phyloP scores from a whole-genome alignment of 2,329 filamentous ascomycete genomes.

The Diaporthe citri region DNA sequence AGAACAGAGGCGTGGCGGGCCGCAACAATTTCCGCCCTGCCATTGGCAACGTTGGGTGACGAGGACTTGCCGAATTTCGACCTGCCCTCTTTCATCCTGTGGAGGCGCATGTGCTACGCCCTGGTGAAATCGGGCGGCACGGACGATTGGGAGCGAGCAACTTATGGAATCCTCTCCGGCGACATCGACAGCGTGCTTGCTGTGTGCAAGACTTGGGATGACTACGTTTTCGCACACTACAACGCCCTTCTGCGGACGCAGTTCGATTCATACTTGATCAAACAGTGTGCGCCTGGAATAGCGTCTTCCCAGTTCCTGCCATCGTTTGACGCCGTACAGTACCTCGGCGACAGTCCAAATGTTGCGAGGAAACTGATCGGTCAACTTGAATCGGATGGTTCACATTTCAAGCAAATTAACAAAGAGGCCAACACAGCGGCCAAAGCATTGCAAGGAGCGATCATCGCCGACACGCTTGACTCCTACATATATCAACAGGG shows the following conservation, averaged over 20 bases:
- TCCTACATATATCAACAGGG: slow-evolving; percentile 72
- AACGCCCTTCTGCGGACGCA: slow-evolving; percentile 86
- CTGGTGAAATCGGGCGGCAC: slow-evolving; percentile 76
- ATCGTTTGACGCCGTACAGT: slow-evolving; percentile 74
- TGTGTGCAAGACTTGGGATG: slow-evolving; percentile 85
- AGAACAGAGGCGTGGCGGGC: slow-evolving; percentile 92
- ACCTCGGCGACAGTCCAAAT: slow-evolving; percentile 66
- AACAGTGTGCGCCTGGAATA: slow-evolving; percentile 65
- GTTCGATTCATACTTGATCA: slow-evolving; percentile 79
- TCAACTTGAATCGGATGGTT: slow-evolving; percentile 66
- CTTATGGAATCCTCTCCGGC: slow-evolving; percentile 91
- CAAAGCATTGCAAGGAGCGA: slow-evolving; percentile 81
- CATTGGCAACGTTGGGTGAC: slow-evolving; percentile 66
- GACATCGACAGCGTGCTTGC: slow-evolving; percentile 83
- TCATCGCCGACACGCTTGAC: slow-evolving; percentile 74
- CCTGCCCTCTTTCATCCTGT: slow-evolving; percentile 69
- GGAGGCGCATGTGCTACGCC: slow-evolving; percentile 82
- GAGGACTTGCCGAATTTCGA: slow-evolving; percentile 57
- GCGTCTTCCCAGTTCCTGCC: slow-evolving; percentile 69
- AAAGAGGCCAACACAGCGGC: slow-evolving; percentile 73
- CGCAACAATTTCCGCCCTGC: slow-evolving; percentile 81
- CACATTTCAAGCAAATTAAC: slow-evolving; percentile 57
- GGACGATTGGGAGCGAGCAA: slow-evolving; percentile 86
- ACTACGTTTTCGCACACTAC: slow-evolving; percentile 88
- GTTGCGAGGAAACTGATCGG: slow-evolving; percentile 71